Percentiles rank a stretch among this genome's conserved stretches.
Evolutionary conservation across 176 grass and related monocot genomes (phyloP).

Genomic region (Rhynchospora pubera): DNA sequence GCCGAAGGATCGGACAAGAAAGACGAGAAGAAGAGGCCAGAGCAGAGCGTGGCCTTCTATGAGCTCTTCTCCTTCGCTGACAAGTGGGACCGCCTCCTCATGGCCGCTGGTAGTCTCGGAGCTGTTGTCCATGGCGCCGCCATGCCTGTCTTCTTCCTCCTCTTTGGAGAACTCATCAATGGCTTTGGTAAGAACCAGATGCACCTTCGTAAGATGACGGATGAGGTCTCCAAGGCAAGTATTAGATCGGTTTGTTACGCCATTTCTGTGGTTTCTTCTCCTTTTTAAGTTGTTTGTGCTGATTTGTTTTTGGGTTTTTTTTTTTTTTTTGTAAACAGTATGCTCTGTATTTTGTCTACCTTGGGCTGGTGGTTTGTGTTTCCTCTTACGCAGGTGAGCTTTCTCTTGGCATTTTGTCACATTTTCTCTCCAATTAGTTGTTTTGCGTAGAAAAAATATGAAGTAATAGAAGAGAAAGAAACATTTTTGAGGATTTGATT

Average conservation of each 20-base stretch:
- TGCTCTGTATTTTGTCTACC: slow-evolving; percentile 96
- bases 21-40: slow-evolving; percentile 63
- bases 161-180: slow-evolving; percentile 96
- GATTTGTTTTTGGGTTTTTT: slow-evolving; percentile 1
- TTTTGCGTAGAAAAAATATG: no score
- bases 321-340: slow-evolving; percentile 38
- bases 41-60: slow-evolving; percentile 74
- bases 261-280: not conserved
- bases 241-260: not conserved
- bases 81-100: slow-evolving; percentile 66
- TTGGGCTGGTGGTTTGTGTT: slow-evolving; percentile 42
- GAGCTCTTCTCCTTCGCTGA: slow-evolving; percentile 86
- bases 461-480: no score
- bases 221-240: slow-evolving; percentile 94
- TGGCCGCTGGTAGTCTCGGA: slow-evolving; percentile 61
- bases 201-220: slow-evolving; percentile 78
- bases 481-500: no score
- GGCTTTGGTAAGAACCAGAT: slow-evolving; percentile 96
- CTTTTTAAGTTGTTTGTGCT: not conserved
- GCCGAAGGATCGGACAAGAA: slow-evolving; percentile 19
- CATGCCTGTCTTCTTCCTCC: slow-evolving; percentile 98
- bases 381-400: no score
- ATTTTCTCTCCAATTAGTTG: no score
- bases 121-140: slow-evolving; percentile 84
- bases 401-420: no score